Conservation (phyloP, 2,329 filamentous ascomycete species). For the Didymella keratinophila region DNA sequence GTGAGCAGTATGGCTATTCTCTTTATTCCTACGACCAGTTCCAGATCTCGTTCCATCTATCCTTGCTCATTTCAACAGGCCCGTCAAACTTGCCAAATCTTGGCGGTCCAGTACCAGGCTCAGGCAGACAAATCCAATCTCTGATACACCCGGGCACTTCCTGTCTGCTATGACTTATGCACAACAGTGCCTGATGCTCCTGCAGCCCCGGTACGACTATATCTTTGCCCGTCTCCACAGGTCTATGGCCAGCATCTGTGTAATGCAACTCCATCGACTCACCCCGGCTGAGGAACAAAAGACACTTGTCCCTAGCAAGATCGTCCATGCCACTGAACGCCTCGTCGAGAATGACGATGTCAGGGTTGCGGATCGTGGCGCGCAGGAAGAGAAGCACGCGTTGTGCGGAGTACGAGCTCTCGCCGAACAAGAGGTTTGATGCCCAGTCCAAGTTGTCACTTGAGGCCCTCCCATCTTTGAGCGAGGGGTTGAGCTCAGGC, state of each 20-base stretch:
- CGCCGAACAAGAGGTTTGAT: constrained; percentile 71
- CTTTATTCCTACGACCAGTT: constrained; percentile 4
- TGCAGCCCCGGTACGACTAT: constrained; percentile 69
- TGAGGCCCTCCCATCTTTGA: constrained; percentile 17
- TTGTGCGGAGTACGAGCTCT: constrained; percentile 81
- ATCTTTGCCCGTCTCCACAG: constrained; percentile 57
- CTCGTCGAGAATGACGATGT: constrained; percentile 61
- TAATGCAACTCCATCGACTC: constrained; percentile 49
- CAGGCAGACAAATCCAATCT: constrained; percentile 86
- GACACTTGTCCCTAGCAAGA: constrained; percentile 80
- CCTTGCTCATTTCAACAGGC: constrained; percentile 64
- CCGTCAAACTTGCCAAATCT: constrained; percentile 71
- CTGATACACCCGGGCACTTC: constrained; percentile 86
- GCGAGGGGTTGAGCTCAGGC: constrained; percentile 71
- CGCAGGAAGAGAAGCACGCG: constrained; percentile 81
- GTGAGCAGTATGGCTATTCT: too few relatives aligned
- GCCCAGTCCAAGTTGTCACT: constrained; percentile 67
- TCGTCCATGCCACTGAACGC: constrained; percentile 61
- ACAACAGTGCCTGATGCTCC: constrained; percentile 80
- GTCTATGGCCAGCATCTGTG: constrained; percentile 42
- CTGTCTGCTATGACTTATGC: constrained; percentile 88
- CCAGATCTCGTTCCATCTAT: constrained; percentile 69
- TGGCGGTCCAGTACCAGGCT: constrained; percentile 71
- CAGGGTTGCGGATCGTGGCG: constrained; percentile 55
- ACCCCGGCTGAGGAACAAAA: constrained; percentile 73